Conservation (phyloP, 2,329 filamentous ascomycete genomes). For the Aspergillus sclerotialis region DNA sequence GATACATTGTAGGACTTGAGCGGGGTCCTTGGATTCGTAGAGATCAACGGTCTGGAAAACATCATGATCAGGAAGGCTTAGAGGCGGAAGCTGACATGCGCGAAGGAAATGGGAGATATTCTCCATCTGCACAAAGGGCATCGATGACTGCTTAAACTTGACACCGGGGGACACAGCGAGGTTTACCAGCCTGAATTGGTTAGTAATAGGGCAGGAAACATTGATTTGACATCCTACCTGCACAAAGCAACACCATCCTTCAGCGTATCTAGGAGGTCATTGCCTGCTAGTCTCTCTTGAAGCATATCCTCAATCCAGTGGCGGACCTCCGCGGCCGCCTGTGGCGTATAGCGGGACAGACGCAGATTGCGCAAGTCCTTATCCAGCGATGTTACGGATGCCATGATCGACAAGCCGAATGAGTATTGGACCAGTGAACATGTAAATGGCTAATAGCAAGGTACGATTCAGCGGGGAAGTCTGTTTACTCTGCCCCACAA, state of each 20-base stretch:
- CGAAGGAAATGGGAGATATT: conserved; percentile 95
- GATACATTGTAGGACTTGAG: conserved; percentile 90
- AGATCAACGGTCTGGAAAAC: conserved; percentile 95
- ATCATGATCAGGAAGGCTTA: conserved; percentile 88
- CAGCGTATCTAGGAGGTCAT: conserved; percentile 75
- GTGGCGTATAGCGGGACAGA: conserved; percentile 85
- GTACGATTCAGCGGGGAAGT: no score
- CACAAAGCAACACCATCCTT: conserved; percentile 91
- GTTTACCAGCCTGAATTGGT: conserved; percentile 64
- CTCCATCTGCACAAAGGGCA: conserved; percentile 99
- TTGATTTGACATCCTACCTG: no score
- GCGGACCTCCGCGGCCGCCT: conserved; percentile 77
- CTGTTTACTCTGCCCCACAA: no score
- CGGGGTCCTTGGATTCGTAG: conserved; percentile 90
- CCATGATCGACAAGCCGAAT: conserved; percentile 54
- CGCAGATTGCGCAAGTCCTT: conserved; percentile 92
- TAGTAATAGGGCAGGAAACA: no score
- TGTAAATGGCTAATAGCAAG: conserved; percentile 1
- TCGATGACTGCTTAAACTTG: conserved; percentile 82
- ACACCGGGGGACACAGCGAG: conserved; percentile 69
- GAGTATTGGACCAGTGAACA: neutral
- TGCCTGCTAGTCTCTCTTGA: conserved; percentile 62
- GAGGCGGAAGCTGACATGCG: conserved; percentile 75
- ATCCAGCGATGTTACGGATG: conserved; percentile 86
- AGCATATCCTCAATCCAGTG: conserved; percentile 79